A percentile compares a stretch with the other conserved stretches of the same genome.
Evolutionary conservation across 352 stramenopile genomes (phyloP).

Genomic region (Phytophthora lateralis): DNA sequence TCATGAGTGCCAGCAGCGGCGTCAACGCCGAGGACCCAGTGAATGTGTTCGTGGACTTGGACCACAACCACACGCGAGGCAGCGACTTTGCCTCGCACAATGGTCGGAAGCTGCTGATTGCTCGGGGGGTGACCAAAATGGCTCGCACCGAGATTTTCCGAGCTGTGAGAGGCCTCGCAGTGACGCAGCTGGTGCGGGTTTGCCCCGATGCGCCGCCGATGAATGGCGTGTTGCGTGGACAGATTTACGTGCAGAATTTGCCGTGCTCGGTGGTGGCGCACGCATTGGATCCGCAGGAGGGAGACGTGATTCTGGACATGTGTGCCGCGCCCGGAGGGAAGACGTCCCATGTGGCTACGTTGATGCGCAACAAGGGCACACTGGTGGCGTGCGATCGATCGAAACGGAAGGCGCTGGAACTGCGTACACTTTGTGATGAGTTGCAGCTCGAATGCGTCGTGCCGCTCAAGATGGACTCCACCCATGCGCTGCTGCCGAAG

Average conservation of each 20-base stretch:
- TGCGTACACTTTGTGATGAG: slow-evolving; percentile 79
- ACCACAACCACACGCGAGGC: slow-evolving; percentile 79
- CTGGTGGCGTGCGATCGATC: slow-evolving; percentile 92
- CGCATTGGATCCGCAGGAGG: slow-evolving; percentile 81
- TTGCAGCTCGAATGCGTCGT: slow-evolving; percentile 65
- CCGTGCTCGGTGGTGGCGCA: slow-evolving; percentile 92
- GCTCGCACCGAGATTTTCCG: slow-evolving; percentile 82
- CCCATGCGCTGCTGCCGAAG: slow-evolving; percentile 79
- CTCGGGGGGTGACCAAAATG: slow-evolving; percentile 72
- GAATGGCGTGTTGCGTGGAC: slow-evolving; percentile 79
- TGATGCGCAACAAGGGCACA: slow-evolving; percentile 90
- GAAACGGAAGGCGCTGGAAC: slow-evolving; percentile 83
- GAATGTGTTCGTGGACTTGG: slow-evolving; percentile 87
- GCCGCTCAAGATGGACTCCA: slow-evolving; percentile 85
- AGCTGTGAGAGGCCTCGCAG: slow-evolving; percentile 61
- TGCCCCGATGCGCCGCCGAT: slow-evolving; percentile 88
- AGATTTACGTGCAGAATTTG: slow-evolving; percentile 95
- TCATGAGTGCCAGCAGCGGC: slow-evolving; percentile 90
- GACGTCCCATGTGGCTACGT: slow-evolving; percentile 91
- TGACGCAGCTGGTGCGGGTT: slow-evolving; percentile 69
- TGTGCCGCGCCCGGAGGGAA: slow-evolving; percentile 95
- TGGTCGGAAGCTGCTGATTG: slow-evolving; percentile 84
- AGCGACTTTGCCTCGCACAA: slow-evolving; percentile 70
- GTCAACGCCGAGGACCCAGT: slow-evolving; percentile 81
- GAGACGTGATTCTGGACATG: slow-evolving; percentile 93